phyloP scores from a whole-genome alignment of 331 rosid genomes.

The Malus hybrid region DNA sequence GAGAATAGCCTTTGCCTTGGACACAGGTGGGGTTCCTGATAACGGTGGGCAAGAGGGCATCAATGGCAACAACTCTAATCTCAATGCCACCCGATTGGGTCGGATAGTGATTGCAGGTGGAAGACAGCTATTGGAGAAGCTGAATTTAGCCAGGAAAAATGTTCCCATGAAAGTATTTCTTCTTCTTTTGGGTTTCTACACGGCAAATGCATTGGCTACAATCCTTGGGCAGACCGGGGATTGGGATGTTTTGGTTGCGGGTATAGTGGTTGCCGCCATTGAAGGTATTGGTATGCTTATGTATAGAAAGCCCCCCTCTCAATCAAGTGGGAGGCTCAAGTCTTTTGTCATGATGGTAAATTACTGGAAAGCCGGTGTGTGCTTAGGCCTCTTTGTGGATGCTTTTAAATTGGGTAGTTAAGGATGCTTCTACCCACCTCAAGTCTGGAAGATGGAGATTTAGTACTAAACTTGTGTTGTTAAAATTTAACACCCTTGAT shows the following conservation, averaged over 20 bases:
- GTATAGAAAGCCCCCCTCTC: conserved; percentile 58
- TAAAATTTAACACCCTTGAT: background rate
- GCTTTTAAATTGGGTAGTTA: conserved; percentile 93
- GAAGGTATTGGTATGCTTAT: conserved; percentile 92
- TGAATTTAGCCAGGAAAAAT: conserved; percentile 76
- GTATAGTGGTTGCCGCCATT: conserved; percentile 84
- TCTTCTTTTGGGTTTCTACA: conserved; percentile 93
- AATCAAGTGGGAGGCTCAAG: conserved; percentile 53
- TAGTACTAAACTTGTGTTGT: background rate
- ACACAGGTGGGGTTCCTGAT: conserved; percentile 67
- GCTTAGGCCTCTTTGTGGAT: conserved; percentile 94
- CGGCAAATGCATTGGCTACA: conserved; percentile 94
- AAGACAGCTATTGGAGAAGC: conserved; percentile 69
- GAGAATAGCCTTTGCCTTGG: conserved; percentile 67
- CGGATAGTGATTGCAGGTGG: conserved; percentile 81
- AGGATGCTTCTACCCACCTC: background rate
- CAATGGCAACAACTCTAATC: conserved; percentile 41
- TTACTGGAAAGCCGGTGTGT: conserved; percentile 98
- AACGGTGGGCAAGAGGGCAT: conserved; percentile 51
- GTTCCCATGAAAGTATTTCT: conserved; percentile 81
- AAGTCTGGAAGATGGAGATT: background rate
- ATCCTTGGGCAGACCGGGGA: conserved; percentile 98
- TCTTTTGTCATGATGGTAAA: conserved; percentile 68
- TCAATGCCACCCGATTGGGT: conserved; percentile 84
- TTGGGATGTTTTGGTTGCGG: conserved; percentile 98